Evolutionary conservation across 495 filamentous ascomycete genomes (phyloP).

Genomic region (Hypoxylon lienhwacheense): DNA sequence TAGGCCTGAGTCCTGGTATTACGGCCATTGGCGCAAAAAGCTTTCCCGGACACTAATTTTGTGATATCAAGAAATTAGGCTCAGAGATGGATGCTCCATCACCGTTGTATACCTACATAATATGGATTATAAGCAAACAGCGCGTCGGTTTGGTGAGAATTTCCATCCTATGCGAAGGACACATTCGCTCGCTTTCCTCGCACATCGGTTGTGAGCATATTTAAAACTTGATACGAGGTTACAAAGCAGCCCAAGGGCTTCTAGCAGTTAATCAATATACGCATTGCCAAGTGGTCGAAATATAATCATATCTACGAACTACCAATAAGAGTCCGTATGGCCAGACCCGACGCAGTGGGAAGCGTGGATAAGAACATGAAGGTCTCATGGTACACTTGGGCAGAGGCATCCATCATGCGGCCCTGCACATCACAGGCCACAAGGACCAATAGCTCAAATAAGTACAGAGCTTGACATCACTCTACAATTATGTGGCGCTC

Average conservation of each 20-base stretch:
- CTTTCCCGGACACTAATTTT: background rate
- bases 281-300: conserved; percentile 24
- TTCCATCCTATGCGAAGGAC: conserved; percentile 8
- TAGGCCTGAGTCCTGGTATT: background rate
- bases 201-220: conserved; percentile 34
- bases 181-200: conserved; percentile 7
- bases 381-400: conserved; percentile 15
- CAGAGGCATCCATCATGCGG: conserved; percentile 25
- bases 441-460: conserved; percentile 13
- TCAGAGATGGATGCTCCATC: background rate
- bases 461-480: conserved; percentile 25
- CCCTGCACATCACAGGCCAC: conserved; percentile 18
- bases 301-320: conserved; percentile 13
- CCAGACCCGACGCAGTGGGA: conserved; percentile 26
- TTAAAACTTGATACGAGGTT: conserved; percentile 35
- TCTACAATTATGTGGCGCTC: conserved; percentile 23
- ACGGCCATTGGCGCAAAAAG: background rate
- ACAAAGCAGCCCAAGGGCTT: conserved; percentile 13
- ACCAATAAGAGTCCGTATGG: conserved; percentile 19
- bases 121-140: conserved; percentile 12
- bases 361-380: conserved; percentile 14
- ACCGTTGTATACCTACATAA: conserved; percentile 1
- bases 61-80: conserved; percentile 2
- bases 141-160: conserved; percentile 3
- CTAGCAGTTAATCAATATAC: conserved; percentile 20